Conservation (phyloP, 2,329 filamentous ascomycete genomes). For the Bipolaris sorokiniana region DNA sequence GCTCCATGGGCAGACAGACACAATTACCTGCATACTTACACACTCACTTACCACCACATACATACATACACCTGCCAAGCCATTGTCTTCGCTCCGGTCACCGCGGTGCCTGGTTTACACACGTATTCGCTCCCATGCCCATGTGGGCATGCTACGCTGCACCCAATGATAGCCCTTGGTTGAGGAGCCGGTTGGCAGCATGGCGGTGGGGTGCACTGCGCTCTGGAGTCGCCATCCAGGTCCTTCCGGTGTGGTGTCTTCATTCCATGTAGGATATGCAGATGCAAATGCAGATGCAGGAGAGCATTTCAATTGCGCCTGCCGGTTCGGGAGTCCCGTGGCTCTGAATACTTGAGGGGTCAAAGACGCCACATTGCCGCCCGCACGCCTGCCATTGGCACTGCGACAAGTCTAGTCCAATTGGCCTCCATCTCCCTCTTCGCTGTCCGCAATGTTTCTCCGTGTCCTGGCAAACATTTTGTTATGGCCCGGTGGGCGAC, state of each 20-base stretch:
- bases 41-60: not conserved
- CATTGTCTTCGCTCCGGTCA: slow-evolving; percentile 9
- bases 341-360: slow-evolving; percentile 12
- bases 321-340: slow-evolving; percentile 21
- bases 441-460: not conserved
- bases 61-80: not conserved
- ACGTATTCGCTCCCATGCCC: not conserved
- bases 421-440: not conserved
- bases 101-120: slow-evolving; percentile 8
- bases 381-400: slow-evolving; percentile 4
- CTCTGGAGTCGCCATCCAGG: slow-evolving; percentile 5
- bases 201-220: slow-evolving; percentile 9
- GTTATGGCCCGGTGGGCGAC: not conserved
- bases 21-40: not conserved
- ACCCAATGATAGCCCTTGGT: slow-evolving; percentile 18
- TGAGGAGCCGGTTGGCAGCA: slow-evolving; percentile 12
- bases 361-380: slow-evolving; percentile 14
- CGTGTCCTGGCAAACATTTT: not conserved
- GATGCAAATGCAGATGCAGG: slow-evolving; percentile 15
- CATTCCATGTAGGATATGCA: slow-evolving; percentile 6
- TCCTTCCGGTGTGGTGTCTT: slow-evolving; percentile 7
- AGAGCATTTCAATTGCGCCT: slow-evolving; percentile 26
- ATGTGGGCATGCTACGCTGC: slow-evolving; percentile 1
- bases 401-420: not conserved
- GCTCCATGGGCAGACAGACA: no score